A percentile compares a stretch with the other conserved stretches of the same genome.
Conservation (phyloP, 441 rosid species). For the Jatropha podagrica region DNA sequence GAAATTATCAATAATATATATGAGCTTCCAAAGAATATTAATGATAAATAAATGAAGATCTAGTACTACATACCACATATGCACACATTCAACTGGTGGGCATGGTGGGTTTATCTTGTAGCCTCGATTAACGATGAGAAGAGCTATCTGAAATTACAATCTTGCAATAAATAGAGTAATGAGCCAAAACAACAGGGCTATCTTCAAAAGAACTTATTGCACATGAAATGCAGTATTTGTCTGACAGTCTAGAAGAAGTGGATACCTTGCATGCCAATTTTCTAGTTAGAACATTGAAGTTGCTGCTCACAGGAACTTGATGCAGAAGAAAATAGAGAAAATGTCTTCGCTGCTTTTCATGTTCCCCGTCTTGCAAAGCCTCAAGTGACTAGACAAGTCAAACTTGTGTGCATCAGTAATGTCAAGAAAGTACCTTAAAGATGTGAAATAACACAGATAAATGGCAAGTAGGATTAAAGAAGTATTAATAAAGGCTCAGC, state of each 20-base stretch:
- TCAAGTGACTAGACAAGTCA: slow-evolving; percentile 77
- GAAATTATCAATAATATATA: background rate
- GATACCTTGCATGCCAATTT: slow-evolving; percentile 91
- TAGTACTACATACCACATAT: slow-evolving; percentile 78
- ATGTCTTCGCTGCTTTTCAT: slow-evolving; percentile 89
- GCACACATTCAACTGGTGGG: slow-evolving; percentile 98
- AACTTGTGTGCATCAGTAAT: slow-evolving; percentile 26
- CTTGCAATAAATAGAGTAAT: slow-evolving; percentile 38
- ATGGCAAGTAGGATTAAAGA: slow-evolving; percentile 13
- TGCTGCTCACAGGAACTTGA: slow-evolving; percentile 96
- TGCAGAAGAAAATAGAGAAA: slow-evolving; percentile 96
- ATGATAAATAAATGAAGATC: slow-evolving; percentile 14
- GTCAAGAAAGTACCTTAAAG: slow-evolving; percentile 22
- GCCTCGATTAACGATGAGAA: slow-evolving; percentile 90
- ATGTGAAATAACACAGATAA: slow-evolving; percentile 16
- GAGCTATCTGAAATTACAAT: slow-evolving; percentile 73
- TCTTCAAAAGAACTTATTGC: slow-evolving; percentile 18
- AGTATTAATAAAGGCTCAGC: slow-evolving; percentile 11
- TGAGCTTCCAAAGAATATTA: slow-evolving; percentile 11
- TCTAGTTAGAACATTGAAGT: slow-evolving; percentile 84
- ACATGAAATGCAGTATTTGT: slow-evolving; percentile 9
- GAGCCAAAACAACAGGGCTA: slow-evolving; percentile 28
- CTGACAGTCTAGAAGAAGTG: slow-evolving; percentile 26
- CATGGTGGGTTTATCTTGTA: slow-evolving; percentile 97
- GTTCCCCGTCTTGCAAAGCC: slow-evolving; percentile 99